Conservation (phyloP, 73 alveolate species). For the Tetrahymena borealis region DNA sequence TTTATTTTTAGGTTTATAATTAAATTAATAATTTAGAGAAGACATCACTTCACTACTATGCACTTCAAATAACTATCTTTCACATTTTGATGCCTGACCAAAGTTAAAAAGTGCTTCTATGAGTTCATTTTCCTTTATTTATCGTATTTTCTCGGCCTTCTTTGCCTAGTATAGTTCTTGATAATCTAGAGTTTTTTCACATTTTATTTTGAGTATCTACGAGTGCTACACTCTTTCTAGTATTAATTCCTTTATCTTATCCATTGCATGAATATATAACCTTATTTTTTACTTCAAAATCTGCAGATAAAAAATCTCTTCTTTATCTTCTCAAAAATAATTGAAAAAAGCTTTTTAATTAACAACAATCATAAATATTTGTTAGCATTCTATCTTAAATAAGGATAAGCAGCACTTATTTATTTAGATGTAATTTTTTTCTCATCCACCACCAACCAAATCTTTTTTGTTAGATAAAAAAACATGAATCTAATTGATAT, state of each 20-base stretch:
- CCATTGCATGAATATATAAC: slow-evolving; percentile 2
- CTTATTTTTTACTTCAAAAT: not conserved
- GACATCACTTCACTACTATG: not conserved
- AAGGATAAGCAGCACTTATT: too few species aligned
- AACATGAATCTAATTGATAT: too few species aligned
- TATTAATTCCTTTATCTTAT: not conserved
- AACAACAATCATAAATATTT: too few species aligned
- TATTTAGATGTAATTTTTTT: too few species aligned
- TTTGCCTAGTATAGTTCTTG: not conserved
- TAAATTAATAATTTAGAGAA: not conserved
- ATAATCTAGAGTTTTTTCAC: not conserved
- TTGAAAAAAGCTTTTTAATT: too few species aligned
- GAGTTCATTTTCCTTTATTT: not conserved
- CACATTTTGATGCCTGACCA: not conserved
- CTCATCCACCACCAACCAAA: too few species aligned
- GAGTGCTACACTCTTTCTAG: not conserved
- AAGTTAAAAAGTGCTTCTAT: not conserved
- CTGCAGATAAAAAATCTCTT: not conserved
- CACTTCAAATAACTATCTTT: not conserved
- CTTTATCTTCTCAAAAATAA: not conserved
- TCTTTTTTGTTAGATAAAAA: too few species aligned
- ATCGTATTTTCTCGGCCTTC: not conserved
- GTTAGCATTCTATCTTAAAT: too few species aligned
- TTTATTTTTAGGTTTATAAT: not conserved
- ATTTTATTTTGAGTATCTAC: not conserved